Percentiles rank a stretch among this genome's conserved stretches.
phyloP scores from a whole-genome alignment of 1,139 yeast genomes.

The Yamadazyma triangularis region DNA sequence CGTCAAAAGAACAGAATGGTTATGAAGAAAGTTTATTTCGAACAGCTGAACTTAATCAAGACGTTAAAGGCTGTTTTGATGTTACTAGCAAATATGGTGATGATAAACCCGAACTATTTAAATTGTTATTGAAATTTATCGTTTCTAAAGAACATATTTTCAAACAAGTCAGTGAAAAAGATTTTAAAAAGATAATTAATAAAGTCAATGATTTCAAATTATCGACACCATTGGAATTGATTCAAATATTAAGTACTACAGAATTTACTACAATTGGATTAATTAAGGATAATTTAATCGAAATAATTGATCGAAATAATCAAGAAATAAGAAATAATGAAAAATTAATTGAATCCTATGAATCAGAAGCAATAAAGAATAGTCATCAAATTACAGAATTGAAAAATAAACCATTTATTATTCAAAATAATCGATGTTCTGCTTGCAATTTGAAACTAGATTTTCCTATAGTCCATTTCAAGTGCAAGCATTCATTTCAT shows the following conservation, averaged over 20 bases:
- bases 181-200: conserved; percentile 47
- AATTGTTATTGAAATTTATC: conserved; percentile 60
- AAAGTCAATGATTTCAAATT: conserved; percentile 51
- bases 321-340: conserved; percentile 66
- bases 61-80: conserved; percentile 53
- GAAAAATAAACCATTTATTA: conserved; percentile 49
- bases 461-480: conserved; percentile 78
- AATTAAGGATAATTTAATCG: conserved; percentile 64
- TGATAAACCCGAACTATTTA: conserved; percentile 59
- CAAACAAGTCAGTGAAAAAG: conserved; percentile 48
- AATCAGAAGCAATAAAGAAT: conserved; percentile 58
- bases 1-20: conserved; percentile 36
- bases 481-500: conserved; percentile 85
- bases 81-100: conserved; percentile 59
- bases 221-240: conserved; percentile 71
- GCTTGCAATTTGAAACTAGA: conserved; percentile 69
- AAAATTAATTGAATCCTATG: conserved; percentile 65
- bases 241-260: conserved; percentile 57
- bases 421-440: conserved; percentile 69
- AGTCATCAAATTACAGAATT: conserved; percentile 51
- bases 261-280: conserved; percentile 66
- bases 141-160: conserved; percentile 55
- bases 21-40: conserved; percentile 65
- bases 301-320: conserved; percentile 56
- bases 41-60: conserved; percentile 54